Percentiles rank a stretch among this genome's conserved stretches.
Conservation (phyloP, 768 basidiomycete species). For the Russula compacta region DNA sequence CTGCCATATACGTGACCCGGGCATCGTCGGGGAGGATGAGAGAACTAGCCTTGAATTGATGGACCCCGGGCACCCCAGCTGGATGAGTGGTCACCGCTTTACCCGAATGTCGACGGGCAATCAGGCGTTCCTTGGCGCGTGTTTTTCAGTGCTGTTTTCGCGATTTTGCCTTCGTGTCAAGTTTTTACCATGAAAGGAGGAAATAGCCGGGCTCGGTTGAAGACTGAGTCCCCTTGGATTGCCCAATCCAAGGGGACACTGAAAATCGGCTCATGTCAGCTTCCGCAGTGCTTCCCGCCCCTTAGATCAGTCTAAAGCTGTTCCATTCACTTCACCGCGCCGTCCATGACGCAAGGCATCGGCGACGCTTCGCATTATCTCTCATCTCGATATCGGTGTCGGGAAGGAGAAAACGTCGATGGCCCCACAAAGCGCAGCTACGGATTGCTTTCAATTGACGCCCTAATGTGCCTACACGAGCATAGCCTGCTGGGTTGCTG, state of each 20-base stretch:
- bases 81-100: neutral
- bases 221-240: neutral
- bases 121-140: neutral
- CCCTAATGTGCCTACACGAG: neutral
- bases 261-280: neutral
- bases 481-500: neutral
- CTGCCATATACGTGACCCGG: neutral
- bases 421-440: neutral
- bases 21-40: constrained; percentile 8
- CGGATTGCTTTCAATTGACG: neutral
- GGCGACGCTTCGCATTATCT: neutral
- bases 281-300: neutral
- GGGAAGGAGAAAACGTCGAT: neutral
- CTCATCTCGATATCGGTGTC: neutral
- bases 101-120: neutral
- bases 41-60: neutral
- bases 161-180: neutral
- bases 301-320: neutral
- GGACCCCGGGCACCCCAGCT: constrained; percentile 8
- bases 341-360: neutral
- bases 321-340: too few species aligned
- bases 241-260: too few species aligned
- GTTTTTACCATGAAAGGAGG: constrained; percentile 1
- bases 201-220: constrained; percentile 1
- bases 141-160: neutral